Base-by-base conservation (phyloP, 768 basidiomycete species). In the Lentinula guzmanii region DNA sequence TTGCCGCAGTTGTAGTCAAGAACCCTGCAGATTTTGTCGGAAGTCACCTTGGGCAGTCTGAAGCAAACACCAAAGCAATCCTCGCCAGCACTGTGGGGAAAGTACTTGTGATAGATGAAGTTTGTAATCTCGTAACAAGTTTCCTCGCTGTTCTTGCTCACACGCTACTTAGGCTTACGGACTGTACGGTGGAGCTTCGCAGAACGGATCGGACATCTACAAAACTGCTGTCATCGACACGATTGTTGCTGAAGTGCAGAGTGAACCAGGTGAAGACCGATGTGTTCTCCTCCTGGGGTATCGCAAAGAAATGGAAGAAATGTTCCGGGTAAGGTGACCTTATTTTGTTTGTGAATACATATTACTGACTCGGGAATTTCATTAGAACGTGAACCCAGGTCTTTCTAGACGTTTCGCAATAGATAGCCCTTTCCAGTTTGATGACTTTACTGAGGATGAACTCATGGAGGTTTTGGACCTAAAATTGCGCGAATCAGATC, bases 1-100 rank as follows among this genome's bases (percentile, higher is more conserved):
- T 28, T 28, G 28, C 37, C 13, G 34, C 54, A 89, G 87, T 90
- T 48, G 73, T 89, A 0, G 65, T 83, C 0, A 89, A 88, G 69
- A 89, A 86, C 63, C 87, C 88, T 0, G 72, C 87, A 0, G 87
- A 89, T 65, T 89, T 89, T 65, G 70, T 86, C 13, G 88, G 88
- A 3, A 70, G 72, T 33, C 73, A 72, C 28, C 64, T 89, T 3
- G 88, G 87, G 2, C 76, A 80, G 43, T 87, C 88, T 0, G 87
- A 90, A 70, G 74, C 66, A 28, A 81, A 88, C 9, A 89, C 88
- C 3, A 88, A 86, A 63, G 80, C 76, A 0, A 88, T 90, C 35
- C 73, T 80, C 8, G 70, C 68, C 1, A 73, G 68, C 33, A 79
- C 77, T 1, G 69, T 73, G 5, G 79, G 79, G 7, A 80, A 80